Percentiles rank a stretch among this genome's conserved stretches.
These are phyloP conservation scores for Tolypocladium inflatum DNA, from an alignment of 2,329 filamentous ascomycete species.

Conservation along the genomic window DNA sequence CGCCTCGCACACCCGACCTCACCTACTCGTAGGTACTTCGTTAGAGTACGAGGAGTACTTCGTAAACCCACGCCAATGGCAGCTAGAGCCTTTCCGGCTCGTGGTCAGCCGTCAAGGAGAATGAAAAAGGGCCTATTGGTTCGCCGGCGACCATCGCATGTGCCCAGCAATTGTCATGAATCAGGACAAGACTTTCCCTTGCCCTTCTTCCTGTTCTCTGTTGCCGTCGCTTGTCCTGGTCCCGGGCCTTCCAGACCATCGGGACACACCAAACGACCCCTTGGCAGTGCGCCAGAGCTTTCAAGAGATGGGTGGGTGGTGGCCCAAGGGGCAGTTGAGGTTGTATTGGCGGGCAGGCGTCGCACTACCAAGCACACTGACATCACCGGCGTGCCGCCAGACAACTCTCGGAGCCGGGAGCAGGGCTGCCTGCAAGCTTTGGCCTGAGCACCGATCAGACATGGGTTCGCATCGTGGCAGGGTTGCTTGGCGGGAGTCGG, in stretches of 20 bases:
- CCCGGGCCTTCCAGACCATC: not conserved
- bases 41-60: not conserved
- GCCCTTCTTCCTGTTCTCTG: not conserved
- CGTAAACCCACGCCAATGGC: not conserved
- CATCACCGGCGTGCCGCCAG: slow-evolving; percentile 3
- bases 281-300: not conserved
- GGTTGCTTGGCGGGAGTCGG: not conserved
- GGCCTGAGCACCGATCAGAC: not conserved
- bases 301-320: not conserved
- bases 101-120: not conserved
- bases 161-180: not conserved
- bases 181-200: not conserved
- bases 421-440: not conserved
- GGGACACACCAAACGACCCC: not conserved
- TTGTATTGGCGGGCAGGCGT: slow-evolving; percentile 2
- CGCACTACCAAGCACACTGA: slow-evolving; percentile 6
- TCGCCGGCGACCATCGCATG: not conserved
- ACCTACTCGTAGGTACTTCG: too few species aligned
- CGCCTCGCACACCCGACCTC: not conserved
- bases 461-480: not conserved
- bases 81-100: slow-evolving; percentile 4
- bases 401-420: not conserved
- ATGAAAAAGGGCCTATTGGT: not conserved
- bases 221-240: not conserved
- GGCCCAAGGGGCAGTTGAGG: not conserved